Base-by-base conservation (phyloP, 805 yeast species). In the Sungouiella blattae region DNA sequence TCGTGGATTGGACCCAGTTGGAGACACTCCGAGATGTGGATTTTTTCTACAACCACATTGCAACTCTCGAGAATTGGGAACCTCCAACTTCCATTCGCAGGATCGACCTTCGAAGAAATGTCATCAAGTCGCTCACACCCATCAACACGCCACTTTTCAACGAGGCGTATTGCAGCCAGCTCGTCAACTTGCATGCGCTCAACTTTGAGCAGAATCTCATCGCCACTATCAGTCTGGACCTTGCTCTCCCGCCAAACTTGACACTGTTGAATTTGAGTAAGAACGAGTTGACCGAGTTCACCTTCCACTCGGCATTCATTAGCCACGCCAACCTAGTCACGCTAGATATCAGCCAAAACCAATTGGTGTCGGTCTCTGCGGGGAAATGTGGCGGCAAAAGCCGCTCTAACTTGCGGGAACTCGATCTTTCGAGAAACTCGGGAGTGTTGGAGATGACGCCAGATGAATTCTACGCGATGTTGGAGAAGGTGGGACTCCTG, bases 1-100 rank as follows among this genome's bases (percentile, higher is more conserved):
- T 35, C 6, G 26, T 42, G 11, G 38, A 36, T 28, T 64, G 69
- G 70, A 30, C 30, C 3, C 46, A 50, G 4, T 40, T 64, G 37
- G 25, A 33, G 1, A 47, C 51, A 16, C 41, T 64, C 12, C 32
- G 39, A 4, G 42, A 47, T 5, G 34, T 62, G 27, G 57, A 56
- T 20, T 37, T 58, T 4, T 44, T 45, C 25, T 40, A 39, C 29
- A 62, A 62, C 40, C 24, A 33, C 18, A 41, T 62, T 25, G 28
- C 33, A 14, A 22, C 35, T 8, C 33, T 61, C 12, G 35, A 39
- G 17, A 35, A 32, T 17, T 55, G 60, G 60, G 4, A 18, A 1
- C 41, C 47, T 2, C 60, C 60, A 15, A 13, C 33, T 20, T 26
- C 30, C 26, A 20, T 44, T 21, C 30, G 46, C 31, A 15, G 43